phyloP scores from a whole-genome alignment of 805 yeast species.

The Pichia californica region DNA sequence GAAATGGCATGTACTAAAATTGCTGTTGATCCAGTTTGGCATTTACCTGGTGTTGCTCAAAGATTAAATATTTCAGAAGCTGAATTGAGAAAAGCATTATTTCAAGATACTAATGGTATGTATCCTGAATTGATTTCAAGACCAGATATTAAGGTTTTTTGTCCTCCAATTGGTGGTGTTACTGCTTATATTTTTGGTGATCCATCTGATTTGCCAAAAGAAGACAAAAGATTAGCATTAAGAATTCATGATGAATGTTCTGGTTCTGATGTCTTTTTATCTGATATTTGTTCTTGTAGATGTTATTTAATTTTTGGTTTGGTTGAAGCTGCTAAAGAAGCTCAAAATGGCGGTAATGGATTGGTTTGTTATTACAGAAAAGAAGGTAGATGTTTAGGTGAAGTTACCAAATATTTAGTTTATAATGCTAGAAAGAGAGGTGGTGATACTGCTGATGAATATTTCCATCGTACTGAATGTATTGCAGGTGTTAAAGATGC shows the following conservation, averaged over 20 bases:
- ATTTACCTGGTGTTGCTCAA: conserved; percentile 61
- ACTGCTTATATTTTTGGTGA: conserved; percentile 64
- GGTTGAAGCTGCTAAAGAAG: conserved; percentile 62
- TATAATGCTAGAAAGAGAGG: conserved; percentile 66
- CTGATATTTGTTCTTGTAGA: conserved; percentile 65
- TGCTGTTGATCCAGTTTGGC: conserved; percentile 70
- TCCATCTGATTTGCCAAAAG: conserved; percentile 47
- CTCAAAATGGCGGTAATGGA: conserved; percentile 61
- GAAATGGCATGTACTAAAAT: conserved; percentile 57
- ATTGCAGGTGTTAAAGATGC: conserved; percentile 70
- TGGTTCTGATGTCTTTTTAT: conserved; percentile 63
- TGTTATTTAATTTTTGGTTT: conserved; percentile 63
- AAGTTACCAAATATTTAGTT: conserved; percentile 62
- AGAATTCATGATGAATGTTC: conserved; percentile 67
- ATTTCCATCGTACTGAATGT: conserved; percentile 63
- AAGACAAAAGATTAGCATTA: conserved; percentile 44
- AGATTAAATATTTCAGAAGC: conserved; percentile 52
- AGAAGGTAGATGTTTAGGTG: conserved; percentile 67
- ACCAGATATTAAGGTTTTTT: conserved; percentile 57
- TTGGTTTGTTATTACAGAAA: conserved; percentile 60
- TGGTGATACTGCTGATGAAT: conserved; percentile 63
- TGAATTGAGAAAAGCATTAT: conserved; percentile 51
- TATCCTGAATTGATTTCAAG: conserved; percentile 64
- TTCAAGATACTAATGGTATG: conserved; percentile 67
- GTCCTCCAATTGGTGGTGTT: conserved; percentile 66